phyloP scores from a whole-genome alignment of 129 eudicot species.

The Flaveria sonorensis region DNA sequence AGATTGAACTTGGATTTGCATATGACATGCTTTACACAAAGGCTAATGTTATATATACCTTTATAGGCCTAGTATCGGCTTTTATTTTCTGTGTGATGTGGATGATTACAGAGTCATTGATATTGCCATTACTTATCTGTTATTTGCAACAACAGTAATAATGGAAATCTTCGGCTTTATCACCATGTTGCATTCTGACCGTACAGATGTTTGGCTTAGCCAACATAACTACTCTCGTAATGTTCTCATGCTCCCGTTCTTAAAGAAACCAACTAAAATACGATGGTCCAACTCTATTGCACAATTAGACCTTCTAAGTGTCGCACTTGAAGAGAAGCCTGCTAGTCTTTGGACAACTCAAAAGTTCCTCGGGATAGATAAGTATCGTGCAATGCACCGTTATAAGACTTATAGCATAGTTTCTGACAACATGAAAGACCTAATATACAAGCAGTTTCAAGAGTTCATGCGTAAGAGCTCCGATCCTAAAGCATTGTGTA shows the following conservation, averaged over 20 bases:
- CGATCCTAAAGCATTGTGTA: constrained; percentile 34
- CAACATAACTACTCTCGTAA: constrained; percentile 27
- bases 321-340: constrained; percentile 45
- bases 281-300: constrained; percentile 58
- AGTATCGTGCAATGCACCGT: constrained; percentile 37
- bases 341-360: constrained; percentile 15
- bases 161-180: constrained; percentile 38
- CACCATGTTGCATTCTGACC: constrained; percentile 44
- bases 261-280: constrained; percentile 18
- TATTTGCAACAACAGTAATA: constrained; percentile 33
- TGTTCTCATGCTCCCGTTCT: constrained; percentile 4
- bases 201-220: constrained; percentile 42
- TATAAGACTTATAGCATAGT: constrained; percentile 32
- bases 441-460: constrained; percentile 34
- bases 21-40: constrained; percentile 60
- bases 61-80: constrained; percentile 24
- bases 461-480: background rate
- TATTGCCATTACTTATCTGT: constrained; percentile 39
- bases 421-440: constrained; percentile 33
- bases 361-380: constrained; percentile 30
- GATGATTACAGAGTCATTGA: constrained; percentile 32
- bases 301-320: constrained; percentile 34
- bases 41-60: constrained; percentile 39
- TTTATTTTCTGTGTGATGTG: constrained; percentile 23
- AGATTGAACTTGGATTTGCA: constrained; percentile 55